Evolutionary conservation across 352 stramenopile genomes (phyloP).

Genomic region (Phytophthora gonapodyides): DNA sequence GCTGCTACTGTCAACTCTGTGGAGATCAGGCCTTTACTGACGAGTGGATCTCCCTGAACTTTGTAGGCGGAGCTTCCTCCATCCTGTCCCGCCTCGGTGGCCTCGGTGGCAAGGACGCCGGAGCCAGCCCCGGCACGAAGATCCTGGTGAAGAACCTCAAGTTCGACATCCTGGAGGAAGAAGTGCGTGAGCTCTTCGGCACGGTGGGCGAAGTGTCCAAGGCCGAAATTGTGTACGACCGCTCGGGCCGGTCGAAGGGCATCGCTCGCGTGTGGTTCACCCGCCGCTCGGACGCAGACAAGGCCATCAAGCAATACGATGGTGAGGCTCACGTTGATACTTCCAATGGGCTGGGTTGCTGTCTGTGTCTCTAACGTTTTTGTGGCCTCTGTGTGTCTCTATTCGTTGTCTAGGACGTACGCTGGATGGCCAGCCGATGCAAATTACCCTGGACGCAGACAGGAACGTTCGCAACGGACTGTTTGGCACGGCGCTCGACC

Average conservation of each 20-base stretch:
- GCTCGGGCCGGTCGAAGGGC: constrained; percentile 80
- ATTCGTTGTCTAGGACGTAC: constrained; percentile 51
- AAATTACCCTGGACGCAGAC: constrained; percentile 69
- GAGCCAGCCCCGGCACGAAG: constrained; percentile 53
- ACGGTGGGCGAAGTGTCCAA: constrained; percentile 81
- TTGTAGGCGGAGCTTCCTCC: constrained; percentile 40
- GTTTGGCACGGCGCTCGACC: constrained; percentile 71
- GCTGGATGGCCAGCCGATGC: constrained; percentile 75
- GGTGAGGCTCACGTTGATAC: constrained; percentile 32
- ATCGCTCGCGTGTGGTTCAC: constrained; percentile 80
- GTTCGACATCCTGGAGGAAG: constrained; percentile 84
- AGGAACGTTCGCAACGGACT: constrained; percentile 79
- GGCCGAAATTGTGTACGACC: constrained; percentile 84
- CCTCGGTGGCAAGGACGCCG: constrained; percentile 54
- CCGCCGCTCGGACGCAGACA: constrained; percentile 68
- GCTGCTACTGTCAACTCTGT: neutral
- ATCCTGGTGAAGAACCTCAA: constrained; percentile 88
- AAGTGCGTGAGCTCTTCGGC: constrained; percentile 78
- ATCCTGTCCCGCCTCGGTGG: constrained; percentile 75
- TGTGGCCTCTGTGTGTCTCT: neutral
- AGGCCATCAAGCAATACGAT: constrained; percentile 86
- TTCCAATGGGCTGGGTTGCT: too few relatives aligned
- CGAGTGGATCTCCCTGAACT: constrained; percentile 9
- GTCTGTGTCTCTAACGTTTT: neutral
- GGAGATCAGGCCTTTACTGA: constrained; percentile 12